A percentile compares a stretch with the other conserved stretches of the same genome.
Evolutionary conservation across 805 yeast species (phyloP).

Genomic region (Saturnispora quitensis): DNA sequence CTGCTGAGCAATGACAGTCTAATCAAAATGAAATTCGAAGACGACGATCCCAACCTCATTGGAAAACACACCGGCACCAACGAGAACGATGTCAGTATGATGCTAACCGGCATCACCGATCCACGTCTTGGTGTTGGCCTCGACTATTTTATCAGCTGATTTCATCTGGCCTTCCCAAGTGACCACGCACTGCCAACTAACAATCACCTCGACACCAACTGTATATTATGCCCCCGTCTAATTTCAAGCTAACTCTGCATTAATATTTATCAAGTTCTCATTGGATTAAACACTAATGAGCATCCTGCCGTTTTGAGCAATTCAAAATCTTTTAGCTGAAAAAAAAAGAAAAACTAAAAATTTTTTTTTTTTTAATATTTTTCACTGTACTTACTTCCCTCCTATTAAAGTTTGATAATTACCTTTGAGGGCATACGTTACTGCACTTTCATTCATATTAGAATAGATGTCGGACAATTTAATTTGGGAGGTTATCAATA

Average conservation of each 20-base stretch:
- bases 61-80: background rate
- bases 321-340: background rate
- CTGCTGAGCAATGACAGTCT: slow-evolving; percentile 44
- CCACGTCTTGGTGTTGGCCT: background rate
- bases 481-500: slow-evolving; percentile 95
- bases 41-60: slow-evolving; percentile 25
- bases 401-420: background rate
- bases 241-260: background rate
- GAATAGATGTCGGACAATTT: slow-evolving; percentile 36
- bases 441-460: background rate
- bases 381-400: background rate
- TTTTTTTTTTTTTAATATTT: background rate
- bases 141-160: background rate
- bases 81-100: slow-evolving; percentile 5
- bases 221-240: too few relatives aligned
- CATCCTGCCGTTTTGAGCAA: background rate
- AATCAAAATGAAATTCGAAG: slow-evolving; percentile 51
- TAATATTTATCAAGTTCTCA: background rate
- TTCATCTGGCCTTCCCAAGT: too few relatives aligned
- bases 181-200: too few relatives aligned
- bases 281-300: background rate
- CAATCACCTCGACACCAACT: background rate
- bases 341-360: background rate
- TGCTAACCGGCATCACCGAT: background rate
- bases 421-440: background rate